Conservation (phyloP, 345 rosid species). For the Aethionema arabicum region DNA sequence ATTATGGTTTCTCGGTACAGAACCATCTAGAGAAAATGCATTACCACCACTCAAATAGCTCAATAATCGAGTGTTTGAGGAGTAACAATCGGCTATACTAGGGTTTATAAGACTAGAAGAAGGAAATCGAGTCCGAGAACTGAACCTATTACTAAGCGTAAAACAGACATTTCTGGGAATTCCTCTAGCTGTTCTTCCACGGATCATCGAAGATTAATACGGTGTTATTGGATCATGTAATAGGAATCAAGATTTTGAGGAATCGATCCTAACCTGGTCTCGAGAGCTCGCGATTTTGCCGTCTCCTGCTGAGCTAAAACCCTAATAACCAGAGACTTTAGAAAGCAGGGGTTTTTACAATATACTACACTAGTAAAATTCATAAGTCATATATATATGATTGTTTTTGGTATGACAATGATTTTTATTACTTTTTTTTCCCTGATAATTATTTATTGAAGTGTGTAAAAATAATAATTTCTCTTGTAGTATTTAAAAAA, state of each 20-base stretch:
- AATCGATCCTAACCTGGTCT: conserved; percentile 31
- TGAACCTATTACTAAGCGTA: conserved; percentile 37
- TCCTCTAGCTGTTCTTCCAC: conserved; percentile 34
- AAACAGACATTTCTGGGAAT: conserved; percentile 41
- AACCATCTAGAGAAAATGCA: conserved; percentile 23
- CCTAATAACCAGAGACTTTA: conserved; percentile 29
- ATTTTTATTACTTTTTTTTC: no score
- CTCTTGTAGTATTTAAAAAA: no score
- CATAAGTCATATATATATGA: no score
- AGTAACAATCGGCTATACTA: conserved; percentile 19
- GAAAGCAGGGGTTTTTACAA: conserved; percentile 9
- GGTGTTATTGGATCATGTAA: conserved; percentile 22
- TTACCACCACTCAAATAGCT: conserved; percentile 27
- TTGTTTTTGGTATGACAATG: no score
- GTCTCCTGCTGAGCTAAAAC: conserved; percentile 33
- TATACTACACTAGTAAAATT: neutral
- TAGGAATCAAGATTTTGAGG: conserved; percentile 1
- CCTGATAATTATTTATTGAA: no score
- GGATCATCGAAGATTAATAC: conserved; percentile 34
- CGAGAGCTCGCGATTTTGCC: conserved; percentile 10
- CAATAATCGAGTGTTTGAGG: conserved; percentile 22
- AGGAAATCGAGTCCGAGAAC: conserved; percentile 29
- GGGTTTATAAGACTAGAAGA: conserved; percentile 26
- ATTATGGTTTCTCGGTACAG: conserved; percentile 28
- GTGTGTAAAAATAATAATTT: no score